Percentiles rank a stretch among this genome's conserved stretches.
Conservation (phyloP, 2,329 filamentous ascomycete genomes). For the Aspergillus terreus region DNA sequence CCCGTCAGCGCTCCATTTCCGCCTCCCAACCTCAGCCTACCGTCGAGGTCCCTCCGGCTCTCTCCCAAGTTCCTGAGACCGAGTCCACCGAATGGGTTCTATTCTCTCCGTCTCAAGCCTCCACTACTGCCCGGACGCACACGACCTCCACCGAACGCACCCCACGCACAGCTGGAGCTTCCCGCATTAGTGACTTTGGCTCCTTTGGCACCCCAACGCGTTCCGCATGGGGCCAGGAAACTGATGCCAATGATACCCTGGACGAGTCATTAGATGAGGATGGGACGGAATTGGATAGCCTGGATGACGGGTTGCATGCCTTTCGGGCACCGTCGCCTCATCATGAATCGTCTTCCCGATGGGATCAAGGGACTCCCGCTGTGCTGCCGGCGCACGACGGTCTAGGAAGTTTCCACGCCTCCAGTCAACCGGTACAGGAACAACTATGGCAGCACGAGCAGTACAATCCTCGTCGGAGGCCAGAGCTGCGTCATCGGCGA, state of each 20-base stretch:
- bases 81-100: conserved; percentile 94
- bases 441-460: conserved; percentile 86
- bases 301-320: conserved; percentile 86
- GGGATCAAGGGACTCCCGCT: conserved; percentile 58
- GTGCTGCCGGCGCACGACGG: conserved; percentile 92
- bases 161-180: conserved; percentile 64
- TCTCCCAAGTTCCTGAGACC: conserved; percentile 49
- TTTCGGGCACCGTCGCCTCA: conserved; percentile 65
- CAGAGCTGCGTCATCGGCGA: conserved; percentile 44
- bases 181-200: conserved; percentile 74
- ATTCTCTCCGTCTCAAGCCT: conserved; percentile 72
- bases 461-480: conserved; percentile 68
- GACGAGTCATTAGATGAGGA: conserved; percentile 57
- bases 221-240: conserved; percentile 43
- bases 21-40: conserved; percentile 22
- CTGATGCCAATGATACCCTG: conserved; percentile 33
- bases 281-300: conserved; percentile 79
- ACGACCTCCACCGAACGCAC: conserved; percentile 63
- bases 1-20: conserved; percentile 32
- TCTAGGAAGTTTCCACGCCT: conserved; percentile 75
- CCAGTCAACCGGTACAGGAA: conserved; percentile 64
- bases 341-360: conserved; percentile 38
- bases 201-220: conserved; percentile 68
- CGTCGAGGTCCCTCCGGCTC: conserved; percentile 24
- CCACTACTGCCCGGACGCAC: conserved; percentile 64